phyloP scores from a whole-genome alignment of 768 basidiomycete genomes.

The Termitomyces sp. region DNA sequence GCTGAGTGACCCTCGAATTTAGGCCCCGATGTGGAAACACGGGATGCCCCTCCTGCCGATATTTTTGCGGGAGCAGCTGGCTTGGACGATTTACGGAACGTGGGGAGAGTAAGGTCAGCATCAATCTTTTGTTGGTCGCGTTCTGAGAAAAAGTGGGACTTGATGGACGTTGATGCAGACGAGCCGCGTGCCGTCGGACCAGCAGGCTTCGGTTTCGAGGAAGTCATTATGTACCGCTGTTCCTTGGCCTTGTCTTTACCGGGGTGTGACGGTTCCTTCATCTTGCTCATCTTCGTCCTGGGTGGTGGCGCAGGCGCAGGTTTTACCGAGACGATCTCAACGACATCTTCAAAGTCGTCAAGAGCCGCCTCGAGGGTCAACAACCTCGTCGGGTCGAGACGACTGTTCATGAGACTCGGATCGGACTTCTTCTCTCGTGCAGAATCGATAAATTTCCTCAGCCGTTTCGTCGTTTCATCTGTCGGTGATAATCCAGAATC shows the following conservation, averaged over 20 bases:
- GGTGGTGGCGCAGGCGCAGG: constrained; percentile 17
- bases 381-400: constrained; percentile 54
- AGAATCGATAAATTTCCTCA: constrained; percentile 60
- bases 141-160: constrained; percentile 22
- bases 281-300: constrained; percentile 9
- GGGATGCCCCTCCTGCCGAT: constrained; percentile 10
- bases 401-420: constrained; percentile 41
- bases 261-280: constrained; percentile 1
- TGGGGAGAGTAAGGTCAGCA: constrained; percentile 30
- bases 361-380: constrained; percentile 64
- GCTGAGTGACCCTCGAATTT: constrained; percentile 25
- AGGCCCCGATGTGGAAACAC: constrained; percentile 11
- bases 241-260: constrained; percentile 8
- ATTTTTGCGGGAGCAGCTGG: constrained; percentile 15
- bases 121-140: constrained; percentile 31
- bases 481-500: constrained; percentile 53
- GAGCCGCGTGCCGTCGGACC: constrained; percentile 1
- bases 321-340: constrained; percentile 51
- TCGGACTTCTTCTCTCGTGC: constrained; percentile 41
- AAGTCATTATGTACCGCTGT: constrained; percentile 11
- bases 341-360: constrained; percentile 55
- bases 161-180: constrained; percentile 14
- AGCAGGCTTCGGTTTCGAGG: constrained; percentile 8
- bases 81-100: constrained; percentile 33
- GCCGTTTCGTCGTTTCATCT: constrained; percentile 52